These are phyloP conservation scores for Phytophthora cryptogea DNA, from an alignment of 352 stramenopile species.

Conservation along the genomic window DNA sequence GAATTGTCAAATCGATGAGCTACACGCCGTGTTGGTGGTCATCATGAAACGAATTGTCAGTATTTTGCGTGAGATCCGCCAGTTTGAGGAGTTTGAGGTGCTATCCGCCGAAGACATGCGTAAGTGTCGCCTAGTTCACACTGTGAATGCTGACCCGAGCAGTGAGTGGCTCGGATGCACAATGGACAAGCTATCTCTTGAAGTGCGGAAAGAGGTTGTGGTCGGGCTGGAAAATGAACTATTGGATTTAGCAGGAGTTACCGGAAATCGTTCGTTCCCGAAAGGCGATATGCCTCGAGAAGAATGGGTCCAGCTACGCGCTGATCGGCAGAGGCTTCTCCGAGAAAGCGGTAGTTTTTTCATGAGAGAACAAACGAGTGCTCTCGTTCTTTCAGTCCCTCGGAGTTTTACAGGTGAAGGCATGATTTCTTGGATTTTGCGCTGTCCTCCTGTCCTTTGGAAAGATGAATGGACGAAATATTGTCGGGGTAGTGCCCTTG, in stretches of 20 bases:
- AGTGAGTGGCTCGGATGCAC: slow-evolving; percentile 58
- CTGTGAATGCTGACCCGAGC: slow-evolving; percentile 43
- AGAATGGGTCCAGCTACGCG: slow-evolving; percentile 55
- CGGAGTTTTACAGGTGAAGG: slow-evolving; percentile 67
- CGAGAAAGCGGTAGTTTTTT: slow-evolving; percentile 54
- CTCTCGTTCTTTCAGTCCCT: slow-evolving; percentile 38
- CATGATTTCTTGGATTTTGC: slow-evolving; percentile 65
- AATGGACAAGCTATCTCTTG: slow-evolving; percentile 60
- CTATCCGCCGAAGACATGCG: slow-evolving; percentile 49
- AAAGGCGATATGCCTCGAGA: slow-evolving; percentile 32
- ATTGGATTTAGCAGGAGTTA: slow-evolving; percentile 48
- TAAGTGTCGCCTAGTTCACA: slow-evolving; percentile 59
- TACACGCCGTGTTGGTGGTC: slow-evolving; percentile 53
- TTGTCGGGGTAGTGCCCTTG: slow-evolving; percentile 32
- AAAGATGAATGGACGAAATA: slow-evolving; percentile 62
- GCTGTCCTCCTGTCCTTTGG: slow-evolving; percentile 48
- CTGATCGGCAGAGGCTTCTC: slow-evolving; percentile 49
- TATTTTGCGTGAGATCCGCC: slow-evolving; percentile 56
- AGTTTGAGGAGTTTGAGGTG: slow-evolving; percentile 67
- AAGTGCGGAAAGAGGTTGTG: slow-evolving; percentile 61
- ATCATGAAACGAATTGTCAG: slow-evolving; percentile 61
- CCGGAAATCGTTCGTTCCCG: slow-evolving; percentile 23
- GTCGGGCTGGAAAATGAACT: slow-evolving; percentile 69
- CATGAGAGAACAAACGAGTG: slow-evolving; percentile 50
- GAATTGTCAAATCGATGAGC: slow-evolving; percentile 65